phyloP scores from a whole-genome alignment of 768 basidiomycete genomes.

The Pleurotus tuber-regium region DNA sequence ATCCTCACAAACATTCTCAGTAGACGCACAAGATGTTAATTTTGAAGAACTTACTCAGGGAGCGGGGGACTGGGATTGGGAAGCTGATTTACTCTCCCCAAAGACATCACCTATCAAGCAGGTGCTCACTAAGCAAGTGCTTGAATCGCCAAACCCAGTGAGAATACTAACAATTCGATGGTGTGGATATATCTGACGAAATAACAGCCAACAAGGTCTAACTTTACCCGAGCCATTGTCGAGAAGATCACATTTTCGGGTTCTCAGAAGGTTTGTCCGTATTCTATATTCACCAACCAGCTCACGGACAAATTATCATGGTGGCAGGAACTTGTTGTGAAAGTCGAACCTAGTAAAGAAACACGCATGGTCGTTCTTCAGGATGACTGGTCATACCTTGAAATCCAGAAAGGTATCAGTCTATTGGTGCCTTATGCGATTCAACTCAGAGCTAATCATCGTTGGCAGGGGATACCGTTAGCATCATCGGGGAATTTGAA shows the following conservation, averaged over 20 bases:
- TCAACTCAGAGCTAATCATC: background rate
- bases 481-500: constrained; percentile 57
- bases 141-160: background rate
- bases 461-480: constrained; percentile 70
- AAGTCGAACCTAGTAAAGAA: constrained; percentile 35
- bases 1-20: constrained; percentile 21
- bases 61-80: constrained; percentile 70
- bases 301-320: constrained; percentile 2
- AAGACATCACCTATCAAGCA: constrained; percentile 38
- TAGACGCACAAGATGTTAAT: constrained; percentile 36
- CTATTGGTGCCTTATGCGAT: background rate
- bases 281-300: background rate
- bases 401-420: constrained; percentile 52
- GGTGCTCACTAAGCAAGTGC: constrained; percentile 16
- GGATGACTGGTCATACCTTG: constrained; percentile 77
- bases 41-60: constrained; percentile 55
- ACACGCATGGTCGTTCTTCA: constrained; percentile 53
- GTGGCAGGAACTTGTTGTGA: constrained; percentile 50
- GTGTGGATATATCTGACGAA: background rate
- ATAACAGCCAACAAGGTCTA: constrained; percentile 23
- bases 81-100: constrained; percentile 47
- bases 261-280: constrained; percentile 40
- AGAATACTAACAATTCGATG: background rate
- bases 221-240: constrained; percentile 57
- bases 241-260: constrained; percentile 39